Conservation (phyloP, 192 early-diverging fungal species). For the Entomortierella beljakovae region DNA sequence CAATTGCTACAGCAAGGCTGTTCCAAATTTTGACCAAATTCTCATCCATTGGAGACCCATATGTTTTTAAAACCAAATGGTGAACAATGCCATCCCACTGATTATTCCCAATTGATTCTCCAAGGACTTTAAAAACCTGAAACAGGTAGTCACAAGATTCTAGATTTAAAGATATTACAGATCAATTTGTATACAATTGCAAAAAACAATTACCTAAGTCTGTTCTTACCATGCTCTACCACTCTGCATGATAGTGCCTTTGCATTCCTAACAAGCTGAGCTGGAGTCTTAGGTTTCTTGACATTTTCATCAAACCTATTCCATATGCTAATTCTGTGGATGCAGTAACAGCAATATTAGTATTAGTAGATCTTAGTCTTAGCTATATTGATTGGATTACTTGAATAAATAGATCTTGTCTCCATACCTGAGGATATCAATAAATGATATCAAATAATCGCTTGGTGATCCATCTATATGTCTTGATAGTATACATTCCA, state of each 20-base stretch:
- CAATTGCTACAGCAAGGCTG: conserved; percentile 8
- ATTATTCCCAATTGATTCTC: neutral
- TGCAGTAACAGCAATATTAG: too few species aligned
- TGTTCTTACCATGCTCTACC: neutral
- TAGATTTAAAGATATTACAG: neutral
- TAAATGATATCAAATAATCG: conserved; percentile 18
- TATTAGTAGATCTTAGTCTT: neutral
- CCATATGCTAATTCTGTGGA: neutral
- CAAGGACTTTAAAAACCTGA: conserved; percentile 6
- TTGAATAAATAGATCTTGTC: neutral
- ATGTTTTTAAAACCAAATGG: conserved; percentile 7
- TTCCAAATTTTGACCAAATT: conserved; percentile 21
- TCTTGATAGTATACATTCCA: conserved; percentile 24
- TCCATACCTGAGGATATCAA: conserved; percentile 27
- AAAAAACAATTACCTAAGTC: neutral
- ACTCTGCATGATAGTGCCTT: neutral
- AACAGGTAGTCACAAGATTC: neutral
- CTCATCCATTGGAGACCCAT: conserved; percentile 5
- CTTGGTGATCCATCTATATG: conserved; percentile 8
- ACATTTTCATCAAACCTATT: neutral
- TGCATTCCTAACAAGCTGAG: conserved; percentile 5
- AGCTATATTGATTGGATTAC: neutral
- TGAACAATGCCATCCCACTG: conserved; percentile 8
- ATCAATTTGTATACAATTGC: neutral
- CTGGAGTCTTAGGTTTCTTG: conserved; percentile 12